These are phyloP conservation scores for Colletotrichum sp. DNA, from an alignment of 2,329 filamentous ascomycete species.

Conservation along the genomic window DNA sequence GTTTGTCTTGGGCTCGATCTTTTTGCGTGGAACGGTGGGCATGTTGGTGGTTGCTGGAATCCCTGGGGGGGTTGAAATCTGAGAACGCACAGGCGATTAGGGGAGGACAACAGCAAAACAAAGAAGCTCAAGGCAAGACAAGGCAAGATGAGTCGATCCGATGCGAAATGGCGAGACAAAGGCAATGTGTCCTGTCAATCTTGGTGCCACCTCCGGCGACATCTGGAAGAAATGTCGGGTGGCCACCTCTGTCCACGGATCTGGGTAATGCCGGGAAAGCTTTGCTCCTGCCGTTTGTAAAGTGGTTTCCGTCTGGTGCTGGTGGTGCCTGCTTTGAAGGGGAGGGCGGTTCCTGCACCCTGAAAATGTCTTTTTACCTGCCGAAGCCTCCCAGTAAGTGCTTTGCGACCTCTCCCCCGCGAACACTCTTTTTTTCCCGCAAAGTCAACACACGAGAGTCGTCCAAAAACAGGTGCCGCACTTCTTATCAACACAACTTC, in stretches of 20 bases:
- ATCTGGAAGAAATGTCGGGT: background rate
- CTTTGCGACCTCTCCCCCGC: background rate
- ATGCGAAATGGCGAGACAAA: background rate
- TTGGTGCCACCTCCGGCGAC: background rate
- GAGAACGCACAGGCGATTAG: too few species aligned
- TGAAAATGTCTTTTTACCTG: too few species aligned
- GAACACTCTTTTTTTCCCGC: rapidly evolving
- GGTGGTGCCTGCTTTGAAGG: background rate
- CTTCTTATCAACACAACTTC: background rate
- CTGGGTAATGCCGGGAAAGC: background rate
- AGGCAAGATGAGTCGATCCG: background rate
- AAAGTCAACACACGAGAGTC: background rate
- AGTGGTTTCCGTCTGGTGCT: background rate
- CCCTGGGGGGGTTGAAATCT: background rate
- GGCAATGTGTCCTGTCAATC: background rate
- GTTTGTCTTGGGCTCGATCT: background rate
- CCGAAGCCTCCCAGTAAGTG: background rate
- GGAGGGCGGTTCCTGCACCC: too few species aligned
- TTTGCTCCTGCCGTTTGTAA: too few species aligned
- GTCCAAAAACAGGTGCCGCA: background rate
- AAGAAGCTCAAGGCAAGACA: background rate
- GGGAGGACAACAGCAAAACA: background rate
- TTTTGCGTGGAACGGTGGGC: background rate
- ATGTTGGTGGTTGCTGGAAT: background rate
- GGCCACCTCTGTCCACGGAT: background rate